phyloP scores from a whole-genome alignment of 2,329 filamentous ascomycete species.

The Biscogniauxia sp. region DNA sequence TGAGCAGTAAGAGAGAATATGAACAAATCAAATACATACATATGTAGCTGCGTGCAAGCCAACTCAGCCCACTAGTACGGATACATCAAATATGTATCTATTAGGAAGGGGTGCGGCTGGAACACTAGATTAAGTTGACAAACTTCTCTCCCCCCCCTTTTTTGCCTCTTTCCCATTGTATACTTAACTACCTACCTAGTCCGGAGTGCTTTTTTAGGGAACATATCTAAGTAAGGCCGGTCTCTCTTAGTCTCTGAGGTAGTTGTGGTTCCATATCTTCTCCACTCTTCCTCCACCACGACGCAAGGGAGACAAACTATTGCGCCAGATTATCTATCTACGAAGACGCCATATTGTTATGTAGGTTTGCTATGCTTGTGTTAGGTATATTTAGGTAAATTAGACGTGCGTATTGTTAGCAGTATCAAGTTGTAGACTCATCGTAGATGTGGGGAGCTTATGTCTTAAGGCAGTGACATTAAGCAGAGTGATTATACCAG shows the following conservation, averaged over 20 bases:
- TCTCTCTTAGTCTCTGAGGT: neutral
- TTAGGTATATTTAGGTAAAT: no score
- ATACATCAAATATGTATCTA: no score
- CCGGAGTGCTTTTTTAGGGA: neutral
- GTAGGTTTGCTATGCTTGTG: neutral
- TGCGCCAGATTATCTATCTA: neutral
- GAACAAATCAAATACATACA: neutral
- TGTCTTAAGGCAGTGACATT: no score
- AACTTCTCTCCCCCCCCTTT: neutral
- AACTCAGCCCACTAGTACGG: neutral
- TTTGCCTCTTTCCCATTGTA: neutral
- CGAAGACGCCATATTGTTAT: neutral
- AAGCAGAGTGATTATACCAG: no score
- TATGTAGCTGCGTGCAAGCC: neutral
- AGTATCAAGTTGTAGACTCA: no score
- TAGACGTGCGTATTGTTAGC: neutral
- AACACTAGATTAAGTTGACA: neutral
- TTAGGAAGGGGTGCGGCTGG: neutral
- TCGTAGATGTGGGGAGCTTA: no score
- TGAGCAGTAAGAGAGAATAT: no score
- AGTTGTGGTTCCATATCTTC: neutral
- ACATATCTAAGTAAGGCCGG: neutral
- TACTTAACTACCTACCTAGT: neutral
- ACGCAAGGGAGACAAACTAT: neutral
- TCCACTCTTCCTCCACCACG: neutral